A percentile compares a stretch with the other conserved stretches of the same genome.
Conservation (phyloP, 176 grass and related monocot genomes). For the Thinopyrum elongatum region DNA sequence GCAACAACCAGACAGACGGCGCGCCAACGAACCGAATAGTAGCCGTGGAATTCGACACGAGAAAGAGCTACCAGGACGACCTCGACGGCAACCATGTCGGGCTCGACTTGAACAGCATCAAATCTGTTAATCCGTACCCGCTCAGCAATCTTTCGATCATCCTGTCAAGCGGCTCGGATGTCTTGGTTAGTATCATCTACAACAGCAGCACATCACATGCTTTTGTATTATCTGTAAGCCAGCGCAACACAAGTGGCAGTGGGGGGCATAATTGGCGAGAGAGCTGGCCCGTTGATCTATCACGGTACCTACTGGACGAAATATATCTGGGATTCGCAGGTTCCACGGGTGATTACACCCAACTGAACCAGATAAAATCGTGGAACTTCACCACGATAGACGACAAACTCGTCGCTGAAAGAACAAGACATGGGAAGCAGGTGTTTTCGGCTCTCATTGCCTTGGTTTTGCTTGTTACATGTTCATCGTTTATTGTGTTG, state of each 20-base stretch:
- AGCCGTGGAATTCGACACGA: not conserved
- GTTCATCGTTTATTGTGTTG: not conserved
- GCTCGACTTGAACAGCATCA: not conserved
- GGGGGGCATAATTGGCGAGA: not conserved
- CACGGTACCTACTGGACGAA: not conserved
- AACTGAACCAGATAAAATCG: not conserved
- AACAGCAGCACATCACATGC: not conserved
- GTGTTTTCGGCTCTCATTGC: not conserved
- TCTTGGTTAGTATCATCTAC: constrained; percentile 2
- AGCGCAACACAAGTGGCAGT: not conserved
- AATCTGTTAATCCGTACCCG: not conserved
- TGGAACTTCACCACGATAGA: constrained; percentile 4
- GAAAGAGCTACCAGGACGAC: not conserved
- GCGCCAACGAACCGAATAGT: not conserved
- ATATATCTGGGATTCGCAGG: not conserved
- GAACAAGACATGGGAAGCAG: not conserved
- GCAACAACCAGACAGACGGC: not conserved
- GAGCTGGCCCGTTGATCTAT: not conserved
- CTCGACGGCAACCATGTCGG: not conserved
- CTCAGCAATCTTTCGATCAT: not conserved
- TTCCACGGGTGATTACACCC: not conserved
- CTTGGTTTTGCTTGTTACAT: not conserved
- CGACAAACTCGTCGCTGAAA: not conserved
- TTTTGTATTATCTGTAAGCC: not conserved
- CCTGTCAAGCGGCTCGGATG: not conserved